Evolutionary conservation across 768 basidiomycete species (phyloP).

Genomic region (Mycena maculata): DNA sequence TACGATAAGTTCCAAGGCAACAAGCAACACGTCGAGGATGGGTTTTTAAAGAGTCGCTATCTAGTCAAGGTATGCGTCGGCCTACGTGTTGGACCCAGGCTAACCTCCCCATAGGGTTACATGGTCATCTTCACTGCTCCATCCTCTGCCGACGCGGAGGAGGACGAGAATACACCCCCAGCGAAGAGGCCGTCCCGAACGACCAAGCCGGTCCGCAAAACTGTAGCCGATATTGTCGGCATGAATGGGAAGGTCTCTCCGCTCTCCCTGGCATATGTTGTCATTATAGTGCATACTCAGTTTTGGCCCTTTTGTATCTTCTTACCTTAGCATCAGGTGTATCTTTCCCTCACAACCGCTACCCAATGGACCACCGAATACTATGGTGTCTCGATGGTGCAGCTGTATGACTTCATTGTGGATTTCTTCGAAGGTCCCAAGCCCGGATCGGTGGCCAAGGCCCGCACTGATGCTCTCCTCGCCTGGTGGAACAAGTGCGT

Average conservation of each 20-base stretch:
- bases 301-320: not conserved
- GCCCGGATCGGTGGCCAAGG: not conserved
- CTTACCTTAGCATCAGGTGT: not conserved
- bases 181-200: slow-evolving; percentile 2
- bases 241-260: slow-evolving; percentile 17
- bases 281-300: not conserved
- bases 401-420: slow-evolving; percentile 25
- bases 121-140: not conserved
- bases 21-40: not conserved
- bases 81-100: not conserved
- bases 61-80: not conserved
- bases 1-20: not conserved
- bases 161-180: slow-evolving; percentile 17
- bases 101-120: not conserved
- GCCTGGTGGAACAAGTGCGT: slow-evolving; percentile 30
- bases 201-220: not conserved
- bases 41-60: not conserved
- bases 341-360: not conserved
- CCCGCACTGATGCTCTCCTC: slow-evolving; percentile 13
- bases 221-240: not conserved
- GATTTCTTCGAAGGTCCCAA: slow-evolving; percentile 25
- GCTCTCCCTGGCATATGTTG: slow-evolving; percentile 20
- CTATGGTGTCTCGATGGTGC: slow-evolving; percentile 5
- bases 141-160: slow-evolving; percentile 1
- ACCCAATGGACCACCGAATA: not conserved